Conservation (phyloP, 176 grass and related monocot species). For the Aegilops sharonensis region DNA sequence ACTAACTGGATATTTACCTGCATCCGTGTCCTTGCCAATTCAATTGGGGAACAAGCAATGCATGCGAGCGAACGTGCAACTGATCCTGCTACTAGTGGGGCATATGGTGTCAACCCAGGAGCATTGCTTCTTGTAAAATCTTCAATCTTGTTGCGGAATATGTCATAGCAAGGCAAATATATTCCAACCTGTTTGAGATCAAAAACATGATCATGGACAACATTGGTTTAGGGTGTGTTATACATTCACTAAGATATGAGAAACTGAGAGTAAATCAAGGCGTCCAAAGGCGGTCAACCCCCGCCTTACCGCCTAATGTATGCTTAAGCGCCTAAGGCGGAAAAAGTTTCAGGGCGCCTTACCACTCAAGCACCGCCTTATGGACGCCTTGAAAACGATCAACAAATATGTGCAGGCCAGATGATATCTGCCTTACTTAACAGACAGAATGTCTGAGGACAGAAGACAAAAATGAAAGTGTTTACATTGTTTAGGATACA, state of each 20-base stretch:
- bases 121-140: constrained; percentile 74
- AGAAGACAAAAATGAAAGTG: background rate
- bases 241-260: background rate
- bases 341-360: background rate
- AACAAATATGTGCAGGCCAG: background rate
- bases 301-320: background rate
- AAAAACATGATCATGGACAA: constrained; percentile 19
- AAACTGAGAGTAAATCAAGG: background rate
- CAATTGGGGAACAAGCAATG: constrained; percentile 93
- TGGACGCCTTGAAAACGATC: background rate
- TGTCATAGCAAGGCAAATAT: constrained; percentile 98
- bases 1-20: constrained; percentile 56
- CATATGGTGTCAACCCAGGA: constrained; percentile 74
- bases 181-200: constrained; percentile 78
- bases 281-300: background rate
- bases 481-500: background rate
- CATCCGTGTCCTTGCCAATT: constrained; percentile 87
- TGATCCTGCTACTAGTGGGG: constrained; percentile 79
- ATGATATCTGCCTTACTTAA: background rate
- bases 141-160: constrained; percentile 83
- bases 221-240: background rate
- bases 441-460: background rate
- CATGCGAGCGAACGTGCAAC: constrained; percentile 84
- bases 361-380: background rate
- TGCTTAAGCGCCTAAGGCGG: background rate